These are phyloP conservation scores for Penicillium argentinense DNA, from an alignment of 495 filamentous ascomycete species.

Conservation along the genomic window DNA sequence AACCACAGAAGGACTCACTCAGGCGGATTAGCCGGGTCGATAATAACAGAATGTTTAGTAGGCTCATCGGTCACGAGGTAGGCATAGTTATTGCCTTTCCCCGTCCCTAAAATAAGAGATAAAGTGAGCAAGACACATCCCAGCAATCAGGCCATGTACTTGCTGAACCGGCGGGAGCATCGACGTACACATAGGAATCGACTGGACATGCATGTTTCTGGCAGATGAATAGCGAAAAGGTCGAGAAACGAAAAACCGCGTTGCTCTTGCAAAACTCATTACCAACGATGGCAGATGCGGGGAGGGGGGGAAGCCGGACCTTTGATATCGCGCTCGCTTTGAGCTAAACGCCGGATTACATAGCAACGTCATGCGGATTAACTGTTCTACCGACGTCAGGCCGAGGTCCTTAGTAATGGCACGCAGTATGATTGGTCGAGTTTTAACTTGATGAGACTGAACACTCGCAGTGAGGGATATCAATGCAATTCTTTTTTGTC, in stretches of 20 bases:
- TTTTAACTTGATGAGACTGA: background rate
- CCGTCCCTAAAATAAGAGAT: conserved; percentile 64
- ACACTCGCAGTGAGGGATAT: no score
- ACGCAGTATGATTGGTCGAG: conserved; percentile 13
- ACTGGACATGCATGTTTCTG: conserved; percentile 86
- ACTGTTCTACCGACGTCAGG: conserved; percentile 8
- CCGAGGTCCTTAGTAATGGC: conserved; percentile 11
- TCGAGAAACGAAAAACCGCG: conserved; percentile 12
- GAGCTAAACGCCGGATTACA: conserved; percentile 17
- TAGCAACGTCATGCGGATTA: conserved; percentile 25
- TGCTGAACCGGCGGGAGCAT: background rate
- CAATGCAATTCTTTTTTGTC: conserved; percentile 1
- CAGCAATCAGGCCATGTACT: no score
- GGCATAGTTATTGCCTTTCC: conserved; percentile 91
- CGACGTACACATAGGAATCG: conserved; percentile 95
- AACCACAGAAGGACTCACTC: conserved; percentile 60
- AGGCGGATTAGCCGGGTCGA: conserved; percentile 89
- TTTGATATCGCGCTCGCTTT: background rate
- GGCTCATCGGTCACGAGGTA: conserved; percentile 92
- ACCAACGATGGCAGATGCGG: conserved; percentile 21
- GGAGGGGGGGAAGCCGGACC: conserved; percentile 1
- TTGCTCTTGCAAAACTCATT: conserved; percentile 32
- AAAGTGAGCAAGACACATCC: conserved; percentile 2
- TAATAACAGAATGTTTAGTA: conserved; percentile 88
- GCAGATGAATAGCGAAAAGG: conserved; percentile 11